Base-by-base conservation (phyloP, 192 early-diverging fungal species). In the Funneliformis mosseae region DNA sequence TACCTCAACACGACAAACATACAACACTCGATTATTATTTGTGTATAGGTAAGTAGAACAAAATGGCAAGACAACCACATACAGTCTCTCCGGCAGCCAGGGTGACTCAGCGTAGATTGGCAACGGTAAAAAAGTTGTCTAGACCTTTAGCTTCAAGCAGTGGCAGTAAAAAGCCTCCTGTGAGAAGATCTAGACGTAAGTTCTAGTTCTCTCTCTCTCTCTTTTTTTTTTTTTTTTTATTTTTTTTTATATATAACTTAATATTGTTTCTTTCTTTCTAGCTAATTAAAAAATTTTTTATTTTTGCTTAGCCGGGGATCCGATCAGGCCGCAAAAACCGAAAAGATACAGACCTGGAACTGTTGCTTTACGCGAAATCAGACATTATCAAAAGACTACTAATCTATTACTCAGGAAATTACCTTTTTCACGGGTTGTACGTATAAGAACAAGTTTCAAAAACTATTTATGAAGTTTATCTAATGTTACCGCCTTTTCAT, bases 391-490 rank as follows among this genome's bases (percentile, higher is more conserved):
- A 83, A 94, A 93, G 84, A 89, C 86, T 14, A 95, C 94, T 33
- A 88, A 94, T 28, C 87, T 96, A 25, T 85, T 96, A 42, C 80
- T 97, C 14, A 87, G 91, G 38, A 96, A 95, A 86, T 88, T 95
- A 38, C 95, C 96, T n/a, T 97, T 97, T 89, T 87, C 93, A 28
- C 86, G 96, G 0, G 85, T 97, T 46, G 95, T 93, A 82, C 60
- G 83, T 85, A 16, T 23, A 64, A 41, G 23, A 46, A n/a, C 3
- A 33, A 33, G 33, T 33, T 33, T 33, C 33, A 3, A 74, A 16
- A 33, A 9, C 28, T 84, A 60, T 21, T 74, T 70, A 21, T 82
- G 12, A 60, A 9, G 39, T n/a, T 14, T n/a, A 81, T 28, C 28
- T 28, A 38, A 5, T 59, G n/a, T 55, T 48, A 25, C 45, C n/a